Evolutionary conservation across 2,329 filamentous ascomycete species (phyloP).

Genomic region (Purpureocillium lavendulum): DNA sequence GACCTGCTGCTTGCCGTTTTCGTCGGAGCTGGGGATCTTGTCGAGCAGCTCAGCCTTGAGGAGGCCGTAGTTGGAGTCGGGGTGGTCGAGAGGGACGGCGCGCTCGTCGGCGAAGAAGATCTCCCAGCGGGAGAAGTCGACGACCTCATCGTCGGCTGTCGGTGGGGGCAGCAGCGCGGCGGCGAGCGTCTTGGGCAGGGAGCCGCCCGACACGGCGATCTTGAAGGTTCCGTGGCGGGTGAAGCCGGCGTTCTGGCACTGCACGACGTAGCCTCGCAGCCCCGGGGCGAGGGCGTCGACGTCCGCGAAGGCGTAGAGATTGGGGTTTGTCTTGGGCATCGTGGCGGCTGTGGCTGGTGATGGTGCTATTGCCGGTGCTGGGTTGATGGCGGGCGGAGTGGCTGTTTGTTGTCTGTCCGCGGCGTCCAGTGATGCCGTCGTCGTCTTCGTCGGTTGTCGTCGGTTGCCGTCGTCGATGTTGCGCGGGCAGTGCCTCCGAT

Average conservation of each 20-base stretch:
- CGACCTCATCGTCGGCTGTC: constrained; percentile 45
- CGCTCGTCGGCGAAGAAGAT: constrained; percentile 99
- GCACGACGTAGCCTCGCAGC: constrained; percentile 75
- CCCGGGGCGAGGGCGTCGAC: constrained; percentile 62
- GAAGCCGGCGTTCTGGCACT: constrained; percentile 72
- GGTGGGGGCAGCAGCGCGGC: constrained; percentile 64
- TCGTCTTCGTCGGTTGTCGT: too few relatives aligned
- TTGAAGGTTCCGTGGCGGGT: constrained; percentile 79
- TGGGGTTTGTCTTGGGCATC: constrained; percentile 51
- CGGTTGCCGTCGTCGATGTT: too few relatives aligned
- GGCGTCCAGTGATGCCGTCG: too few relatives aligned
- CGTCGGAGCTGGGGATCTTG: constrained; percentile 73
- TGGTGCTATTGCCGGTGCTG: too few relatives aligned
- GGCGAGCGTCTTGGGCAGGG: constrained; percentile 79
- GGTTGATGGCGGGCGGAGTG: too few relatives aligned
- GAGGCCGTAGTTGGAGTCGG: constrained; percentile 88
- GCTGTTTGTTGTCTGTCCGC: too few relatives aligned
- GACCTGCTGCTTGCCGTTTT: constrained; percentile 45
- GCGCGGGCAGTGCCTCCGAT: too few relatives aligned
- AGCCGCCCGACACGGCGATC: constrained; percentile 87
- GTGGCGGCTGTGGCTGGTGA: background rate
- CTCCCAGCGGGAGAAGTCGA: constrained; percentile 84
- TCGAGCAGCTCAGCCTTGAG: constrained; percentile 81
- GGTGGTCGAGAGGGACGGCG: constrained; percentile 82
- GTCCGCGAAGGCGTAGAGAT: constrained; percentile 74